These are phyloP conservation scores for Austroboletus eburneus DNA, from an alignment of 768 basidiomycete species.

Conservation along the genomic window DNA sequence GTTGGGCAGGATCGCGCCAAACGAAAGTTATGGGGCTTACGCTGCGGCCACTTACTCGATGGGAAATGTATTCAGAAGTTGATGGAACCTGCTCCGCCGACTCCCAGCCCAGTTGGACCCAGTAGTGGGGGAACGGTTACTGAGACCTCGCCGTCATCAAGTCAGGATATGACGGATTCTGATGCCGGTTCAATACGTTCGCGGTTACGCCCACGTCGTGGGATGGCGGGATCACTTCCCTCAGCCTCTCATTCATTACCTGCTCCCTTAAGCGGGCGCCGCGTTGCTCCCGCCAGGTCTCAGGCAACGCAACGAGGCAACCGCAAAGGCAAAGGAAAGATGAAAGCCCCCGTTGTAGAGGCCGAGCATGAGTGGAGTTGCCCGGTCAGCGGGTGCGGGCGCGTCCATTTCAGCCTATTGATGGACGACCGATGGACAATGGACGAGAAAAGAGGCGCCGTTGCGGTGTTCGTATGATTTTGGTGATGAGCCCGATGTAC, in stretches of 20 bases:
- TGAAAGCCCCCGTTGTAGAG: constrained; percentile 36
- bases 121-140: constrained; percentile 10
- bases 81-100: constrained; percentile 39
- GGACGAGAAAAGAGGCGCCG: constrained; percentile 43
- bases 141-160: background rate
- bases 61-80: constrained; percentile 67
- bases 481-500: constrained; percentile 7
- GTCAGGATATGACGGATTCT: constrained; percentile 30
- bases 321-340: constrained; percentile 34
- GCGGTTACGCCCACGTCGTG: constrained; percentile 49
- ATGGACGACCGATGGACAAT: constrained; percentile 57
- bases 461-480: constrained; percentile 38
- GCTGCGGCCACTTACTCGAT: constrained; percentile 77
- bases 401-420: constrained; percentile 52
- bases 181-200: constrained; percentile 47
- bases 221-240: constrained; percentile 5
- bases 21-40: constrained; percentile 62
- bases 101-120: constrained; percentile 7
- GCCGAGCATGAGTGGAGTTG: constrained; percentile 58
- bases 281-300: background rate
- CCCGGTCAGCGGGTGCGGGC: constrained; percentile 56
- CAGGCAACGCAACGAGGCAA: constrained; percentile 13
- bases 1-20: constrained; percentile 43
- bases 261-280: constrained; percentile 10
- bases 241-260: constrained; percentile 4